Percentiles rank a stretch among this genome's conserved stretches.
These are phyloP conservation scores for Candida easanensis DNA, from an alignment of 805 yeast species.

Conservation along the genomic window DNA sequence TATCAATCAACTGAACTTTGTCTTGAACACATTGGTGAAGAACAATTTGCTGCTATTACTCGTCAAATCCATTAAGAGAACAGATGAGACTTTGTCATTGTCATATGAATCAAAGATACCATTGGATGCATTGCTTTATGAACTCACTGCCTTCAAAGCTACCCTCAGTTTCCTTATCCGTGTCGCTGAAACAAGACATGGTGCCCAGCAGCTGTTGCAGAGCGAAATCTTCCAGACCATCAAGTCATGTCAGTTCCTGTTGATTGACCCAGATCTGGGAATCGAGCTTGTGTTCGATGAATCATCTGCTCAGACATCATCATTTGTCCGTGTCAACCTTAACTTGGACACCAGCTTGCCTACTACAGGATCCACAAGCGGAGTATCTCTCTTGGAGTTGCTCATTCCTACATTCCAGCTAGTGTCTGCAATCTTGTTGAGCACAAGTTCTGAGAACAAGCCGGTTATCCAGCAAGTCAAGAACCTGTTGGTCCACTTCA, in stretches of 20 bases:
- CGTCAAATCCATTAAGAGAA: slow-evolving; percentile 62
- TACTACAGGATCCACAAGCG: slow-evolving; percentile 29
- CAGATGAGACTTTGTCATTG: slow-evolving; percentile 57
- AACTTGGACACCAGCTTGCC: slow-evolving; percentile 52
- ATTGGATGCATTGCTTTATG: slow-evolving; percentile 60
- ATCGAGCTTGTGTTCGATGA: slow-evolving; percentile 48
- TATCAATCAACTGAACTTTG: slow-evolving; percentile 47
- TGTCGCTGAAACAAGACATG: slow-evolving; percentile 71
- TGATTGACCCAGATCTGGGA: slow-evolving; percentile 79
- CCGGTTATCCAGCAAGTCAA: slow-evolving; percentile 53
- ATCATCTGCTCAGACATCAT: slow-evolving; percentile 27
- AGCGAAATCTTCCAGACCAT: slow-evolving; percentile 67
- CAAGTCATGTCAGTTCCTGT: slow-evolving; percentile 51
- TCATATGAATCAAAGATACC: slow-evolving; percentile 37
- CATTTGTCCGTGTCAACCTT: slow-evolving; percentile 41
- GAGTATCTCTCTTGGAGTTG: slow-evolving; percentile 60
- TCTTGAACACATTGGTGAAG: slow-evolving; percentile 58
- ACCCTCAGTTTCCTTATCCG: slow-evolving; percentile 66
- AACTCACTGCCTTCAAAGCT: slow-evolving; percentile 73
- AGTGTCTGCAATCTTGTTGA: slow-evolving; percentile 59
- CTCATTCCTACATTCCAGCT: slow-evolving; percentile 74
- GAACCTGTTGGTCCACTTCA: slow-evolving; percentile 48
- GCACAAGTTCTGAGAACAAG: slow-evolving; percentile 75
- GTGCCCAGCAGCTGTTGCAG: slow-evolving; percentile 75
- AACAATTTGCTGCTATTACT: slow-evolving; percentile 65